A percentile compares a stretch with the other conserved stretches of the same genome.
Conservation (phyloP, 371 early-diverging fungal species). For the Fennellomyces sp. region DNA sequence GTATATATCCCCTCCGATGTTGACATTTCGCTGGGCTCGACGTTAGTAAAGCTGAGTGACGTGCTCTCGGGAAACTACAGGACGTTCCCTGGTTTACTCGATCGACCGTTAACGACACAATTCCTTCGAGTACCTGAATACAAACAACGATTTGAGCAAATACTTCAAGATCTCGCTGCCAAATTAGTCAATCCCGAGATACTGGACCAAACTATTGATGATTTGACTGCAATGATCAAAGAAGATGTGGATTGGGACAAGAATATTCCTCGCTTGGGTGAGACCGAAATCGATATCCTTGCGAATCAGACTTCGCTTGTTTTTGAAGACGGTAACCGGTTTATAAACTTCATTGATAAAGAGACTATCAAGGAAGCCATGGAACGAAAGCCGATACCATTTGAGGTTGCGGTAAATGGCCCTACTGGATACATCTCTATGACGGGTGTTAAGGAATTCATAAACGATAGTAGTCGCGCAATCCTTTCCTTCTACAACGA, state of each 20-base stretch:
- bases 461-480: conserved; percentile 3
- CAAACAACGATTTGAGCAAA: conserved; percentile 28
- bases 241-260: conserved; percentile 47
- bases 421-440: conserved; percentile 13
- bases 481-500: neutral
- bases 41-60: neutral
- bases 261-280: conserved; percentile 18
- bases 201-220: conserved; percentile 25
- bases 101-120: conserved; percentile 7
- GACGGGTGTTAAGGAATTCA: conserved; percentile 21
- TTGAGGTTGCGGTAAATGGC: conserved; percentile 24
- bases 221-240: conserved; percentile 21
- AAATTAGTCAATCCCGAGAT: conserved; percentile 23
- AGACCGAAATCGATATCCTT: neutral
- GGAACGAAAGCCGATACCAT: conserved; percentile 1
- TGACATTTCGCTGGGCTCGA: conserved; percentile 29
- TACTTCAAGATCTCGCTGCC: conserved; percentile 12
- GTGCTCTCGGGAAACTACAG: conserved; percentile 31
- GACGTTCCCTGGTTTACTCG: conserved; percentile 22
- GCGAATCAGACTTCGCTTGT: neutral
- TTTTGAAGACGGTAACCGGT: neutral
- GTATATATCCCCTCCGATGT: conserved; percentile 36
- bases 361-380: neutral
- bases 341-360: neutral
- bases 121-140: conserved; percentile 21